These are phyloP conservation scores for Fraxinus nigra DNA, from an alignment of 305 asterid genomes.

Conservation along the genomic window DNA sequence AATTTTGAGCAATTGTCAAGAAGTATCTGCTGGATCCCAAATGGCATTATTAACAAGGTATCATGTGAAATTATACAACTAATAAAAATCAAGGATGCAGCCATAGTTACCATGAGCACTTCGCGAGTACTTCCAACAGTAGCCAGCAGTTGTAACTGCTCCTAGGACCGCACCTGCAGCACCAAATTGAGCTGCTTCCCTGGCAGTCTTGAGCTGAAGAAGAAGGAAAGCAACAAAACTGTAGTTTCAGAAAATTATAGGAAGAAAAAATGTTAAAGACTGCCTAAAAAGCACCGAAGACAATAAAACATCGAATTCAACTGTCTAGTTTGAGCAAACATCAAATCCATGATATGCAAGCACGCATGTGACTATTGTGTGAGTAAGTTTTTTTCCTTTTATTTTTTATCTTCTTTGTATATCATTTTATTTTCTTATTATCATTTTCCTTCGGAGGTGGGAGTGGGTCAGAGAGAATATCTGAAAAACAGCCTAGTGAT, in stretches of 20 bases:
- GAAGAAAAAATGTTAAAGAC: background rate
- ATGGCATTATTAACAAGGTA: background rate
- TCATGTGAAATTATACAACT: background rate
- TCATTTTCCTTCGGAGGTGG: background rate
- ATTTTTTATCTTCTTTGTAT: background rate
- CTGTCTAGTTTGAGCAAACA: background rate
- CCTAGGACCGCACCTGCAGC: conserved; percentile 74
- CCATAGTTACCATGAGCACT: conserved; percentile 71
- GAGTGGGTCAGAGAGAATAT: background rate
- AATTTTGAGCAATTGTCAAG: background rate
- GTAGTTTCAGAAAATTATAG: background rate
- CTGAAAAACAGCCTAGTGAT: background rate
- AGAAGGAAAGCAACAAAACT: background rate
- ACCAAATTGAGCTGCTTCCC: conserved; percentile 63
- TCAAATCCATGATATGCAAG: background rate
- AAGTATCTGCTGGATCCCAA: conserved; percentile 4
- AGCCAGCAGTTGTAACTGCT: conserved; percentile 69
- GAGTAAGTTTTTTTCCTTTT: background rate
- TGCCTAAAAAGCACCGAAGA: background rate
- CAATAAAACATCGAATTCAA: background rate
- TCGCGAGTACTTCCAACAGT: conserved; percentile 76
- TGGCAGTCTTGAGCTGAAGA: conserved; percentile 77
- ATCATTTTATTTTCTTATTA: background rate
- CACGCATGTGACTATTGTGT: background rate
- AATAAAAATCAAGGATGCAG: background rate